These are phyloP conservation scores for Gossypium stocksii DNA, from an alignment of 345 rosid species.

Conservation along the genomic window DNA sequence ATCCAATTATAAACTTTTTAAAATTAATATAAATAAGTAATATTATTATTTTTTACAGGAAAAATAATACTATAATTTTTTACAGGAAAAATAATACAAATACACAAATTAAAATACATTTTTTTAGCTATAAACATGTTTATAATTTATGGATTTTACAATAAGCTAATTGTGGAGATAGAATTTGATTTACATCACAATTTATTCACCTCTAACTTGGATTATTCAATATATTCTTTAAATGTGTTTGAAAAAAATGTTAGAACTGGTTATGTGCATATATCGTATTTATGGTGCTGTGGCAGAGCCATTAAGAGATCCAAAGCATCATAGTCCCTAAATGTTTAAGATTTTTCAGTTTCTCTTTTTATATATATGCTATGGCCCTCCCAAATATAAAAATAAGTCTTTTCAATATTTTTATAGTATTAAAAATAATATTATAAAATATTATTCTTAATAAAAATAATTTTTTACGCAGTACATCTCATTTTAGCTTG, in stretches of 20 bases:
- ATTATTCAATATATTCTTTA: background rate
- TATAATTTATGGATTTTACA: background rate
- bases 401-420: no score
- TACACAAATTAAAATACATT: background rate
- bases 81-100: background rate
- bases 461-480: no score
- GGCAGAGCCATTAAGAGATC: background rate
- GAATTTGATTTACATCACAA: background rate
- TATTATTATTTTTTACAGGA: background rate
- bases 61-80: no score
- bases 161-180: background rate
- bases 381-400: no score
- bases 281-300: background rate
- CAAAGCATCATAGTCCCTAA: no score
- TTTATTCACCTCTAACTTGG: background rate
- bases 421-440: no score
- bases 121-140: background rate
- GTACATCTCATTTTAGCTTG: no score
- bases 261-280: conserved; percentile 1
- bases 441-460: background rate
- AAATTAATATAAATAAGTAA: background rate
- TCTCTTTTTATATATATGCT: no score
- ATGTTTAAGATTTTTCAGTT: no score
- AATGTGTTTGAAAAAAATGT: conserved; percentile 2
- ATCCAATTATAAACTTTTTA: no score